Percentiles rank a stretch among this genome's conserved stretches.
phyloP scores from a whole-genome alignment of 495 filamentous ascomycete genomes.

The Tuber borchii region DNA sequence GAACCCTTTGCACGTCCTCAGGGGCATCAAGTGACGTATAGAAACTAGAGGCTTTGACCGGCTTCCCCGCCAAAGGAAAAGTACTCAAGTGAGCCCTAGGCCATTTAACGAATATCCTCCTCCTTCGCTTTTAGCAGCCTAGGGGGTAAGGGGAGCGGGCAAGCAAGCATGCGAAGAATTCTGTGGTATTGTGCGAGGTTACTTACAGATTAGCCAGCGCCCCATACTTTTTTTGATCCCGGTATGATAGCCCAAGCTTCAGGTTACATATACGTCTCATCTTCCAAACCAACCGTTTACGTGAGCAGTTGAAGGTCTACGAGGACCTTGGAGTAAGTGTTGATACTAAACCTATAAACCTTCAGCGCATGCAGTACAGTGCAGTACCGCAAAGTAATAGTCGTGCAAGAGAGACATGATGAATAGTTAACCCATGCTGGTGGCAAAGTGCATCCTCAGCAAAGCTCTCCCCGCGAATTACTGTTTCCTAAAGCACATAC shows the following conservation, averaged over 20 bases:
- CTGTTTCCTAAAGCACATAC: background rate
- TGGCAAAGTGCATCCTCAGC: background rate
- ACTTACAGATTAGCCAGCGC: background rate
- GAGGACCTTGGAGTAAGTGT: background rate
- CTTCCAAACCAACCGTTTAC: background rate
- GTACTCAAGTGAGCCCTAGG: background rate
- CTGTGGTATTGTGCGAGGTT: background rate
- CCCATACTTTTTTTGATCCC: background rate
- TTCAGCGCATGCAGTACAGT: background rate
- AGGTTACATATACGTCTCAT: background rate
- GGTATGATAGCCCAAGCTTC: background rate
- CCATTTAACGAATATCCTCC: background rate
- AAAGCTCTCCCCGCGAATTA: background rate
- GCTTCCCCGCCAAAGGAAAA: background rate
- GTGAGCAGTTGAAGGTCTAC: background rate
- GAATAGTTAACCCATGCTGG: background rate
- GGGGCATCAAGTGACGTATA: constrained; percentile 31
- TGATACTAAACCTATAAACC: background rate
- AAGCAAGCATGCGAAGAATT: background rate
- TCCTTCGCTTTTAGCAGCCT: background rate
- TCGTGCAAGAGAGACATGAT: background rate
- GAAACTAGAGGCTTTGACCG: constrained; percentile 15
- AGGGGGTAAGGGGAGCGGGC: background rate
- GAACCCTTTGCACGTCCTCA: constrained; percentile 6
- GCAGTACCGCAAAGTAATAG: background rate